Evolutionary conservation across 2,329 filamentous ascomycete genomes (phyloP), one percentile per base, ranked within the genome.

Genomic region (Endocalyx cinctus): DNA sequence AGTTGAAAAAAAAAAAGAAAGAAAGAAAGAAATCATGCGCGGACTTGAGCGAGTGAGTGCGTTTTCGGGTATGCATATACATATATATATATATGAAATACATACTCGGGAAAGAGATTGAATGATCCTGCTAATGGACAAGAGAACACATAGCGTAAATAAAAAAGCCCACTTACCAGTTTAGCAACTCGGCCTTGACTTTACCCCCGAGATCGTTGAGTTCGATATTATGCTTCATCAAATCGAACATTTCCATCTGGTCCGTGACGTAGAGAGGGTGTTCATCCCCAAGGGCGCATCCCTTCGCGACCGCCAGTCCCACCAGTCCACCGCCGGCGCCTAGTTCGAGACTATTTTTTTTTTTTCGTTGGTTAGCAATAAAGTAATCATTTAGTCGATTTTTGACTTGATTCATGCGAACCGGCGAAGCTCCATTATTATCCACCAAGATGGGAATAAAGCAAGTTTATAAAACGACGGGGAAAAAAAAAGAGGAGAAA

Each of bases 271-370:
- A 74, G 39, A 96, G 59, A n/a, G 73, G 69, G 26, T 59, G 47
- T 22, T 69, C 66, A 33, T 27, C 11, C 14, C 17, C 17, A 4
- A 79, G 59, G 33, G 66, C 56, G 58, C 72, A 79, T 29, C 71
- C 75, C 19, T 69, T 62, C 18, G 77, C 77, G 19, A 81, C 69
- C 10, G 72, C 76, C 39, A 83, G 65, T 31, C 79, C 89, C 31
- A 94, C 87, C 31, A 97, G 74, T 14, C 92, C 92, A 35, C 89
- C 87, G 38, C 92, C 92, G 39, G 90, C 87, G 36, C 92, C 92
- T 26, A 98, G 72, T 63, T 97, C 92, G 51, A 97, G 69, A 65
- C 87, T 94, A n/a, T n/a, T n/a, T n/a, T n/a, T n/a, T n/a, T n/a
- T n/a, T n/a, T n/a, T n/a, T n/a, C n/a, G n/a, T n/a, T n/a, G 52